Base-by-base conservation (phyloP, 2,329 filamentous ascomycete species). In the Hymenoscyphus fructigenus region DNA sequence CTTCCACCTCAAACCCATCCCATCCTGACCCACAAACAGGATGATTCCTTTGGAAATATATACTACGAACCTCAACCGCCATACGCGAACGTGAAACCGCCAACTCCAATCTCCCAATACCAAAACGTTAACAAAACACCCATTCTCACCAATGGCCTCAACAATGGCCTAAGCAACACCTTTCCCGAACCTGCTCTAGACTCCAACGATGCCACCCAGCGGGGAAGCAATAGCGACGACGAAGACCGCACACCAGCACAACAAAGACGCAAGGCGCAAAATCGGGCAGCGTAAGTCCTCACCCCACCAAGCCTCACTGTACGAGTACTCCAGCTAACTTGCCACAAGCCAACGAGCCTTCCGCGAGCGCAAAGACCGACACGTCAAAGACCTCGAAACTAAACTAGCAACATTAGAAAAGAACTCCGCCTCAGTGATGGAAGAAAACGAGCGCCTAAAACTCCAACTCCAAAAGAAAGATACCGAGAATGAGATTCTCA, bases 401-500 rank as follows among this genome's bases (percentile, higher is more conserved):
- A 95, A 96, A 76, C 87, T 98, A 32, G 89, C 86, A 59, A 84
- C 82, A 59, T 86, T 97, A 36, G 90, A 96, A 75, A 87, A 88
- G 66, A 87, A 88, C 59, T 90, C 91, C 60, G 85, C 88, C 63
- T 84, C 86, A 38, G 85, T 95, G 0, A 85, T 88, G 50, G 86
- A 88, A 56, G 93, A 97, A 76, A 97, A 97, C 75, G 91, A 96
- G 77, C 88, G 90, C 38, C 82, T 98, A 32, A 94, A 92, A 78
- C 87, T 90, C 23, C 90, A 96, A 73, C 82, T 97, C 32, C 91
- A 95, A 70, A 91, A 91, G 74, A 87, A 91, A 61, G 89, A 88
- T 66, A 97, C 92, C 9, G 93, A 98, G 76, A 97, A 97, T 76
- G 91, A 97, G 78, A 93, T 97, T 62, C 82, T 98, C 41, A 90